These are phyloP conservation scores for Gamsiella multidivaricata DNA, from an alignment of 192 early-diverging fungal genomes.

Conservation along the genomic window DNA sequence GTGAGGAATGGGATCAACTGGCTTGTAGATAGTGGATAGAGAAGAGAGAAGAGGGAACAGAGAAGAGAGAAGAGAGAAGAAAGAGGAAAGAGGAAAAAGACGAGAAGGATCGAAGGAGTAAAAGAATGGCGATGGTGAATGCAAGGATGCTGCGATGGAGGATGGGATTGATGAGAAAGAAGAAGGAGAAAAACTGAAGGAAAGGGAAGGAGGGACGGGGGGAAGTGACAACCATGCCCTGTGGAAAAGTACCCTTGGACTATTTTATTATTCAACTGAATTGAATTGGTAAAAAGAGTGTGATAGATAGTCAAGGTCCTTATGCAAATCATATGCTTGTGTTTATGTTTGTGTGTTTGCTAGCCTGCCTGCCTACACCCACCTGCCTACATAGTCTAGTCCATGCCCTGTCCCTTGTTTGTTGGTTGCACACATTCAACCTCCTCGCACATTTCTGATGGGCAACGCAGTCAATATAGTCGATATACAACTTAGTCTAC, in stretches of 20 bases:
- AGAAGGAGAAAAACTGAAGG: too few relatives aligned
- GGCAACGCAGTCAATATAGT: too few relatives aligned
- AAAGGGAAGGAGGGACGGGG: too few relatives aligned
- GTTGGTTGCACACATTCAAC: too few relatives aligned
- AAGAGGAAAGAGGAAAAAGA: not conserved
- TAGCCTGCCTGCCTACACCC: not conserved
- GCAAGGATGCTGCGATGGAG: not conserved
- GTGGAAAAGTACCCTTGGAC: too few relatives aligned
- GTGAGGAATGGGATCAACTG: not conserved
- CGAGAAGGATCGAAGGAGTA: not conserved
- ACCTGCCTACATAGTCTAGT: too few relatives aligned
- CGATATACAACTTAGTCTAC: too few relatives aligned
- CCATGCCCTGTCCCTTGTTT: too few relatives aligned
- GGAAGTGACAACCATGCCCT: too few relatives aligned
- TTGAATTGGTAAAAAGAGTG: not conserved
- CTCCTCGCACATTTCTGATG: too few relatives aligned
- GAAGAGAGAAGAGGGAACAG: not conserved
- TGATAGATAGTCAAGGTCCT: not conserved
- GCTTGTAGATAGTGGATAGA: not conserved
- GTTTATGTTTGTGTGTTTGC: not conserved
- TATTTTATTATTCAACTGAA: not conserved
- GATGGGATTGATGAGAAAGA: too few relatives aligned
- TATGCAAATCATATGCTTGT: slow-evolving; percentile 45
- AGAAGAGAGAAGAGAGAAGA: not conserved
- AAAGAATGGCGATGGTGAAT: not conserved